A percentile compares a stretch with the other conserved stretches of the same genome.
phyloP scores from a whole-genome alignment of 2,329 filamentous ascomycete species.

The Xylariaceae sp. region DNA sequence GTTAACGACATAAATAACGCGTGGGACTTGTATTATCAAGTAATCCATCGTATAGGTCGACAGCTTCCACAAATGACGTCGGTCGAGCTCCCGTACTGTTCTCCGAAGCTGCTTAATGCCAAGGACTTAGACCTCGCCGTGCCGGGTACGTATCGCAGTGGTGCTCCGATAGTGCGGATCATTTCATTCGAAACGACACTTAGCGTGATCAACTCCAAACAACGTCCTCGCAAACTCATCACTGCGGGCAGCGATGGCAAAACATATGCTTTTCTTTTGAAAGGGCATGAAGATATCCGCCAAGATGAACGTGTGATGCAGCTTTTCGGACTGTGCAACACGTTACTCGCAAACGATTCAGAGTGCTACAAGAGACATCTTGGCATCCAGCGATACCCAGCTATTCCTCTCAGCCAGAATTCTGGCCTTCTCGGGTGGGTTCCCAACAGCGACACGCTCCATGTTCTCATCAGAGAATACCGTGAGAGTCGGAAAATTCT shows the following conservation, averaged over 20 bases:
- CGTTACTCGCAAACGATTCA: conserved; percentile 84
- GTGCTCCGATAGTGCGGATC: conserved; percentile 74
- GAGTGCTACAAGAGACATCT: conserved; percentile 97
- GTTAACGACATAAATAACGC: conserved; percentile 94
- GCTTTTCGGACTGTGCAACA: conserved; percentile 96
- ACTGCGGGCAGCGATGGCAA: conserved; percentile 85
- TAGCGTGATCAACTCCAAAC: conserved; percentile 93
- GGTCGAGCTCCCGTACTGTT: conserved; percentile 93
- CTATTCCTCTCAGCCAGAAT: conserved; percentile 95
- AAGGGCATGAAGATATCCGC: conserved; percentile 98
- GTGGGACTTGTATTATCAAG: conserved; percentile 98
- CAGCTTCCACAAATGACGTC: conserved; percentile 90
- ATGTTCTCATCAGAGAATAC: conserved; percentile 95
- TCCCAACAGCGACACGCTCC: conserved; percentile 93
- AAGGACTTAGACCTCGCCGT: conserved; percentile 86
- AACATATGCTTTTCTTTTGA: conserved; percentile 83
- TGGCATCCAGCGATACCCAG: conserved; percentile 91
- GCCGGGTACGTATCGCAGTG: conserved; percentile 88
- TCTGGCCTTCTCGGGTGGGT: conserved; percentile 96
- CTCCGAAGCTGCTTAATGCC: conserved; percentile 82
- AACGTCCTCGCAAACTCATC: conserved; percentile 84
- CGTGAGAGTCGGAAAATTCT: conserved; percentile 95
- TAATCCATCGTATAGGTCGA: conserved; percentile 90
- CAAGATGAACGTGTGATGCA: conserved; percentile 99
- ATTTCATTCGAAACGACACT: conserved; percentile 85